A percentile compares a stretch with the other conserved stretches of the same genome.
Conservation (phyloP, 2,329 filamentous ascomycete genomes). For the Aspergillus cejpii region DNA sequence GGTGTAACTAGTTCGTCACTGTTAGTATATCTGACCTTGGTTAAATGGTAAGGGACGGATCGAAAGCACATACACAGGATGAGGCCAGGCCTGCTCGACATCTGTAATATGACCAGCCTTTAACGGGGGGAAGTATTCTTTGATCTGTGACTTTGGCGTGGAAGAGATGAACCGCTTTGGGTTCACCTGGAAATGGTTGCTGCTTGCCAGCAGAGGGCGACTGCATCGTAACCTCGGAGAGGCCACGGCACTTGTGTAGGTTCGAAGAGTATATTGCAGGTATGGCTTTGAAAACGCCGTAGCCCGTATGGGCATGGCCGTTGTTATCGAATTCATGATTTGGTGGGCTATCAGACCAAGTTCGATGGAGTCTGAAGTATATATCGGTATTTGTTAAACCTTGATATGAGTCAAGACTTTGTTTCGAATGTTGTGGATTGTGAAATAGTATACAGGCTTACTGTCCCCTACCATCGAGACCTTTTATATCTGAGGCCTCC, state of each 20-base stretch:
- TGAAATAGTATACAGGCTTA: background rate
- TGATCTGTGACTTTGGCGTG: constrained; percentile 31
- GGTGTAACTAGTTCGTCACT: constrained; percentile 51
- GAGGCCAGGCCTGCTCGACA: constrained; percentile 62
- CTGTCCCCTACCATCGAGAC: background rate
- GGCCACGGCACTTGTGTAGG: constrained; percentile 20
- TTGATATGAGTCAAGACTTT: background rate
- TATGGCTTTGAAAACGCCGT: constrained; percentile 23
- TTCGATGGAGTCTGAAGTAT: no score
- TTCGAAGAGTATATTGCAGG: constrained; percentile 20
- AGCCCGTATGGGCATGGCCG: constrained; percentile 24
- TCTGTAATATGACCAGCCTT: constrained; percentile 56
- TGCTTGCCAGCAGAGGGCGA: constrained; percentile 14
- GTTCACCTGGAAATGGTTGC: constrained; percentile 9
- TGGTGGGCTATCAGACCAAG: no score
- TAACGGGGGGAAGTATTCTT: constrained; percentile 53
- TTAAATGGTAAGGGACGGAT: background rate
- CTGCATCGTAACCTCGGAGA: constrained; percentile 21
- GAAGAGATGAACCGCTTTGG: constrained; percentile 35
- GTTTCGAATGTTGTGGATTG: background rate
- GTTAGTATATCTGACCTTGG: constrained; percentile 9
- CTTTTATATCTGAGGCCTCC: constrained; percentile 6
- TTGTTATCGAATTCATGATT: constrained; percentile 28
- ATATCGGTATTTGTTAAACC: background rate
- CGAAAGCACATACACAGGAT: constrained; percentile 47